These are phyloP conservation scores for Nothomitra cinnamomea DNA, from an alignment of 2,329 filamentous ascomycete species.

Conservation along the genomic window DNA sequence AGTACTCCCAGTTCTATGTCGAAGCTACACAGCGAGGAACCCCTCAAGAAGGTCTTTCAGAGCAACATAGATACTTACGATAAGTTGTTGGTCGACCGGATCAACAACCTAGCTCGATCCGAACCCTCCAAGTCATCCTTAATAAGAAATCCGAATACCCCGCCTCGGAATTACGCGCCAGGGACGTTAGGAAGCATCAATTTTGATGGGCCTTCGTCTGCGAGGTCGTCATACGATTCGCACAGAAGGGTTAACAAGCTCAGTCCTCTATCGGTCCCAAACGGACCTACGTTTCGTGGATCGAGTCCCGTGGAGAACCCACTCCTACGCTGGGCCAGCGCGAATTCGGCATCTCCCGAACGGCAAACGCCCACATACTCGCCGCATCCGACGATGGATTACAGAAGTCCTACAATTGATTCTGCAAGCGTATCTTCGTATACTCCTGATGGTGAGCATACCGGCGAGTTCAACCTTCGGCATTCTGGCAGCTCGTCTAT, in stretches of 20 bases:
- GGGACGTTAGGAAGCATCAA: not conserved
- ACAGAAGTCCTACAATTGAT: not conserved
- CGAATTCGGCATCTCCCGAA: slow-evolving; percentile 3
- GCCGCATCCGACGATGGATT: not conserved
- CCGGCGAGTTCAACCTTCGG: slow-evolving; percentile 13
- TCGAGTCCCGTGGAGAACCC: not conserved
- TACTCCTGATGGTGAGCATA: not conserved
- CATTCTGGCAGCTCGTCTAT: slow-evolving; percentile 32
- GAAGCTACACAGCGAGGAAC: slow-evolving; percentile 8
- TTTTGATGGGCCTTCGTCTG: not conserved
- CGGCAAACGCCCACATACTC: not conserved
- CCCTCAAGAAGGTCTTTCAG: slow-evolving; percentile 19
- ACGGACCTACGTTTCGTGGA: not conserved
- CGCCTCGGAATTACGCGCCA: not conserved
- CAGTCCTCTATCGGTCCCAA: not conserved
- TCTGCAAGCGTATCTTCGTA: not conserved
- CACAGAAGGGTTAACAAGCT: not conserved
- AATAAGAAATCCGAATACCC: slow-evolving; percentile 1
- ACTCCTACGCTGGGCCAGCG: not conserved
- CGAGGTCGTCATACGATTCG: not conserved
- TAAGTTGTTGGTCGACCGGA: slow-evolving; percentile 1
- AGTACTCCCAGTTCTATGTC: not conserved
- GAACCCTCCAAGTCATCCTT: not conserved
- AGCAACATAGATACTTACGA: slow-evolving; percentile 14
- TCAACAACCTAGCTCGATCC: not conserved